These are phyloP conservation scores for Pyrenochaeta sp. DNA, from an alignment of 2,329 filamentous ascomycete species.

Conservation along the genomic window DNA sequence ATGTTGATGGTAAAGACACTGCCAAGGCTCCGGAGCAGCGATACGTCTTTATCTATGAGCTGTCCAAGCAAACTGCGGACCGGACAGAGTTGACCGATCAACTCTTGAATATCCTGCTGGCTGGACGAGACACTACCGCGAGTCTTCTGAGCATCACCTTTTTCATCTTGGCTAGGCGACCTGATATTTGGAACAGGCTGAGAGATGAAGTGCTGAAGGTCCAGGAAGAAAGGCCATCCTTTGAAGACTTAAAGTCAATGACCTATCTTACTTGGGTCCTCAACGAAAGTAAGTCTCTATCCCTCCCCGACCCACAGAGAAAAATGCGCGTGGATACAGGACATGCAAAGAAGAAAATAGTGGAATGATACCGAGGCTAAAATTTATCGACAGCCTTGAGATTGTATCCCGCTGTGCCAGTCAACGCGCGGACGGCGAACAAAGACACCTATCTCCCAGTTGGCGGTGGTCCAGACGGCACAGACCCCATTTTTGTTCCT, in stretches of 20 bases:
- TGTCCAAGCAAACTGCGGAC: not conserved
- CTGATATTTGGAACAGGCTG: not conserved
- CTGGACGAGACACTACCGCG: constrained; percentile 64
- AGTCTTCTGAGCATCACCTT: constrained; percentile 30
- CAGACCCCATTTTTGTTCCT: constrained; percentile 9
- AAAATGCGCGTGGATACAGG: not conserved
- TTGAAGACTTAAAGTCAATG: not conserved
- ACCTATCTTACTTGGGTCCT: constrained; percentile 5
- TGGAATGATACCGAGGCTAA: not conserved
- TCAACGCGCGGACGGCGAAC: not conserved
- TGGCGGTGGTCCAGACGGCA: constrained; percentile 20
- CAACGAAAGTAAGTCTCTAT: constrained; percentile 2
- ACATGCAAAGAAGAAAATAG: not conserved
- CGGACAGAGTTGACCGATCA: not conserved
- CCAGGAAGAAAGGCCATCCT: not conserved
- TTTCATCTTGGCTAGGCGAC: not conserved
- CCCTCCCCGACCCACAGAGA: not conserved
- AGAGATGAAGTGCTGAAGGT: not conserved
- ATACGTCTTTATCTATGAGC: not conserved
- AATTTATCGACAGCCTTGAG: not conserved
- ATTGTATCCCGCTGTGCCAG: not conserved
- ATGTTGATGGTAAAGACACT: not conserved
- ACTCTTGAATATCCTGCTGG: constrained; percentile 57
- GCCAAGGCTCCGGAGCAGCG: not conserved
- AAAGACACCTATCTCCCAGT: constrained; percentile 8